Base-by-base conservation (phyloP, 768 basidiomycete species). In the Lactarius hengduanensis region DNA sequence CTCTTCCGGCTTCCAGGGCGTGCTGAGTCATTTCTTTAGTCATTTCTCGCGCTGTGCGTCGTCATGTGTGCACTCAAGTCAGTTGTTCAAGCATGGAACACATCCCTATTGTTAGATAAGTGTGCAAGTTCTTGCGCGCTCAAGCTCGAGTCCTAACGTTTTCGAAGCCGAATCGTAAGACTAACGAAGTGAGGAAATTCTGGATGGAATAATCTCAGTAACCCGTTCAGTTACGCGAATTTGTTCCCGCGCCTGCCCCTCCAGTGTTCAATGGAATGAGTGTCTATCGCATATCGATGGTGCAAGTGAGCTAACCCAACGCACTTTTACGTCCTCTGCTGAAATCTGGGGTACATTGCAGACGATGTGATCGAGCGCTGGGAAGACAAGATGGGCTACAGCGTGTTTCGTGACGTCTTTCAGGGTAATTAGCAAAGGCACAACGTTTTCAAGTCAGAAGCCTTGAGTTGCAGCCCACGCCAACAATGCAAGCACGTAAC, bases 341-440 rank as follows among this genome's bases (percentile, higher is more conserved):
- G 9, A 61, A 22, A 45, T 59, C 15, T 56, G 26, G 59, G 59
- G 53, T 53, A 20, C 26, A 28, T 55, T n/a, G 41, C 34, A 15
- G 32, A 41, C n/a, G 7, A 18, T 28, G 15, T 55, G 40, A 61
- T 61, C 63, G 64, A 61, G 54, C 59, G 43, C 64, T 47, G 41
- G 32, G 59, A 56, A 38, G 45, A 16, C 3, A 15, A n/a, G 30
- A 28, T 41, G 15, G 18, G 50, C 45, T 16, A 16, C 57, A 15
- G 56, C 30, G 36, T 41, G n/a, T 41, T 34, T 13, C 56, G 41
- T 36, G 58, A 60, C 18, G 32, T 47, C 26, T 47, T 22, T 4
- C 43, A 20, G 55, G 13, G n/a, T 22, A n/a, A 47, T 41, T 61
- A 28, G 15, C 34, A 57, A 38, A 61, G 5, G 18, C 8, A 53